Conservation (phyloP, 2,329 filamentous ascomycete species). For the Venturia pyrina region DNA sequence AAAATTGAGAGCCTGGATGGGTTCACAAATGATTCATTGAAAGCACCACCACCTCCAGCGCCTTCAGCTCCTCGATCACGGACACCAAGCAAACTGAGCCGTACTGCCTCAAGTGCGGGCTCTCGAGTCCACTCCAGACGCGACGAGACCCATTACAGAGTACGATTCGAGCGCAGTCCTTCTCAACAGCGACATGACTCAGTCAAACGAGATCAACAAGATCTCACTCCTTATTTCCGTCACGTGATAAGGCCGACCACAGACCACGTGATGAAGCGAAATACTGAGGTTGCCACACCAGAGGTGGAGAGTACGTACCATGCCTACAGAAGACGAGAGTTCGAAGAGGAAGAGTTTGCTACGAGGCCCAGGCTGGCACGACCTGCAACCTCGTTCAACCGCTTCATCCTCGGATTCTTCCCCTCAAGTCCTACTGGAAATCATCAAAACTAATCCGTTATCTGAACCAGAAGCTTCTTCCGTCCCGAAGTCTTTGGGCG, state of each 20-base stretch:
- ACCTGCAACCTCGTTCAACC: conserved; percentile 1
- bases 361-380: not conserved
- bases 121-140: not conserved
- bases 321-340: conserved; percentile 4
- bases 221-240: not conserved
- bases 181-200: not conserved
- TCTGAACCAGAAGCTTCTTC: not conserved
- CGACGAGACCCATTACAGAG: not conserved
- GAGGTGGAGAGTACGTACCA: conserved; percentile 2
- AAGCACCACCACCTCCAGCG: not conserved
- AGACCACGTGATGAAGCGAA: not conserved
- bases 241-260: not conserved
- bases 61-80: not conserved
- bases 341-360: conserved; percentile 2
- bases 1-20: not conserved
- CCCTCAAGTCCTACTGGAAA: not conserved
- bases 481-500: not conserved
- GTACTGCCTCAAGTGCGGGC: not conserved
- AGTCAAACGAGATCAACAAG: not conserved
- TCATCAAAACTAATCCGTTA: not conserved
- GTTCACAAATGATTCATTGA: not conserved
- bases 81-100: not conserved
- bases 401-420: conserved; percentile 3
- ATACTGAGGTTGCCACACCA: not conserved
- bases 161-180: not conserved